A percentile compares a stretch with the other conserved stretches of the same genome.
Evolutionary conservation across 306 rosid species (phyloP).

Genomic region (Vigna nakashimae): DNA sequence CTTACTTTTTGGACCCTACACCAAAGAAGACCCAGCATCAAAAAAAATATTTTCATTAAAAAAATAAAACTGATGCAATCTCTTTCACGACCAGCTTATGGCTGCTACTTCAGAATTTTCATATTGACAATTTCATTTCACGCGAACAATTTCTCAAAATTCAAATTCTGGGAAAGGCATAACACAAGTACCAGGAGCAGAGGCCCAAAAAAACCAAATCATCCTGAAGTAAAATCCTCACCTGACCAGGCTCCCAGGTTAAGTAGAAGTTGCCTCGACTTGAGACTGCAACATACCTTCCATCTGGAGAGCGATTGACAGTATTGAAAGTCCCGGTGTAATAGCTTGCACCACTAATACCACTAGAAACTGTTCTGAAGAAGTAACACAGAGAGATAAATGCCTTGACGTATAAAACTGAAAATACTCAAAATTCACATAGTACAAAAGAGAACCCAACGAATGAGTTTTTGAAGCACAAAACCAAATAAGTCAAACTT

Average conservation of each 20-base stretch:
- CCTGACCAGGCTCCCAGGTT: constrained; percentile 99
- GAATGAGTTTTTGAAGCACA: constrained; percentile 19
- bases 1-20: background rate
- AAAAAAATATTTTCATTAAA: background rate
- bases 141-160: constrained; percentile 4
- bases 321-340: constrained; percentile 94
- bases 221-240: constrained; percentile 44
- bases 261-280: constrained; percentile 98
- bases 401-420: constrained; percentile 37
- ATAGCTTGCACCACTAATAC: constrained; percentile 97
- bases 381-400: constrained; percentile 53
- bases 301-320: constrained; percentile 93
- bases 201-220: constrained; percentile 15
- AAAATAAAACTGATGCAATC: background rate
- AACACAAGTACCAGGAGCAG: constrained; percentile 22
- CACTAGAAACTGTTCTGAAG: constrained; percentile 99
- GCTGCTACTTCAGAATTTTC: too few species aligned
- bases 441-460: background rate
- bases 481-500: background rate
- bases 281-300: constrained; percentile 94
- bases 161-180: constrained; percentile 21
- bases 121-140: background rate
- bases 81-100: background rate
- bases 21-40: constrained; percentile 1
- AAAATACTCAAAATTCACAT: background rate